These are phyloP conservation scores for Cryphonectria radicalis DNA, from an alignment of 2,329 filamentous ascomycete genomes.

Conservation along the genomic window DNA sequence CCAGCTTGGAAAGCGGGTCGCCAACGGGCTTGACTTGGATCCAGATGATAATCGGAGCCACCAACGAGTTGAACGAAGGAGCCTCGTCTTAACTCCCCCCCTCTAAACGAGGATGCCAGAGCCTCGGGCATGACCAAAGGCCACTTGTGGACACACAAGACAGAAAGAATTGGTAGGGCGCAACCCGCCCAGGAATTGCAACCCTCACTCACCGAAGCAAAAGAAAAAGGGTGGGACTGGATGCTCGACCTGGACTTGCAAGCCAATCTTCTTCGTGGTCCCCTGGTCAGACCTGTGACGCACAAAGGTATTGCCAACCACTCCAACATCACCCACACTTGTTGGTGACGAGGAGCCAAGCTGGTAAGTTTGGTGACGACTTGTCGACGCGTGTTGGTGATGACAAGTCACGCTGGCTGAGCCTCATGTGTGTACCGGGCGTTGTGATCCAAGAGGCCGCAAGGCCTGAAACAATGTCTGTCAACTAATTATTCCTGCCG, in stretches of 20 bases:
- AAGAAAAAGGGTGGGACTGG: too few relatives aligned
- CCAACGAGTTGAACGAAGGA: neutral
- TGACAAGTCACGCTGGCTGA: neutral
- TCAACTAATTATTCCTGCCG: neutral
- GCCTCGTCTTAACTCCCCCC: neutral
- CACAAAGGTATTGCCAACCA: neutral
- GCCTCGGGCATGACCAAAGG: neutral
- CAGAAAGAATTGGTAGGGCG: neutral
- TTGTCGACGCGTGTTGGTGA: neutral
- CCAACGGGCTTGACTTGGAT: neutral
- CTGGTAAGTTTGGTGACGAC: neutral
- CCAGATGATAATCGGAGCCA: neutral
- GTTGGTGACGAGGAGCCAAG: neutral
- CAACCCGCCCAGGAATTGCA: neutral
- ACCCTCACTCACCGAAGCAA: neutral
- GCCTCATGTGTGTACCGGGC: neutral
- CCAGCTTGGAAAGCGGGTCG: neutral
- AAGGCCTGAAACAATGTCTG: neutral
- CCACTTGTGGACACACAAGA: neutral
- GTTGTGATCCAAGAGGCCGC: conserved; percentile 1
- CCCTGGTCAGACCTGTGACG: neutral
- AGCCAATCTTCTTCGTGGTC: neutral
- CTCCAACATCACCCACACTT: too few relatives aligned
- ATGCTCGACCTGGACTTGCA: neutral
- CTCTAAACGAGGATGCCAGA: neutral